Base-by-base conservation (phyloP, 2,329 filamentous ascomycete genomes). In the Fusarium cyanostomum region DNA sequence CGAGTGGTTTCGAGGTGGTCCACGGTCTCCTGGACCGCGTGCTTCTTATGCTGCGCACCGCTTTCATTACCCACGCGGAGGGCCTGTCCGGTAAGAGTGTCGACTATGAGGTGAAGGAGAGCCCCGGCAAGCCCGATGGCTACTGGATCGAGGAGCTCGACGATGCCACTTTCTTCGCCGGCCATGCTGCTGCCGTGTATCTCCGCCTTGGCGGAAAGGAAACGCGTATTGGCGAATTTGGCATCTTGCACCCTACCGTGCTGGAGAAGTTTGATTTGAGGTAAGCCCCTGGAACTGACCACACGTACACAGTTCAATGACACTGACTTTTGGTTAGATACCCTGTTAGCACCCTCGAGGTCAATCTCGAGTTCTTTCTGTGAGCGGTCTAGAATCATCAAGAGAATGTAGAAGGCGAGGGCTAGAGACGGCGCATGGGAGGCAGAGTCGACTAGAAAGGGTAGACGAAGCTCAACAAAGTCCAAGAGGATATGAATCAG, bases 101-200 rank as follows among this genome's bases (percentile, higher is more conserved):
- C 51, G 81, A 84, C 62, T 84, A 84, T 66, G 79, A 85, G 62
- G 80, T 86, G 21, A 80, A 75, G 68, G 78, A 81, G 66, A 79
- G 86, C 73, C 79, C 83, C 61, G 80, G 81, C 53, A 84, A 87
- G 68, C 82, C 86, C 41, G 84, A 92, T 70, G 89, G 89, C 16
- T 99, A 99, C 81, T 98, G 92, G 91, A 95, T 98, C 70, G 89
- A 97, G 79, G 92, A 96, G 79, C 86, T 96, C 60, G 86, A 96
- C 70, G 92, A 97, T 73, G 84, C 91, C 2, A 97, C 94, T 37
- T 99, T 96, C 83, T 94, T 99, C 80, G 82, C 87, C 35, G 95
- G 94, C 37, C 92, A 97, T 74, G 91, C 92, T 13, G 95, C 95
- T 9, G 89, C 92, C 43, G 89, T 99, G 61, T 90, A 91, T 75